Evolutionary conservation across 2,329 filamentous ascomycete genomes (phyloP).

Genomic region (Penicillium sp.): DNA sequence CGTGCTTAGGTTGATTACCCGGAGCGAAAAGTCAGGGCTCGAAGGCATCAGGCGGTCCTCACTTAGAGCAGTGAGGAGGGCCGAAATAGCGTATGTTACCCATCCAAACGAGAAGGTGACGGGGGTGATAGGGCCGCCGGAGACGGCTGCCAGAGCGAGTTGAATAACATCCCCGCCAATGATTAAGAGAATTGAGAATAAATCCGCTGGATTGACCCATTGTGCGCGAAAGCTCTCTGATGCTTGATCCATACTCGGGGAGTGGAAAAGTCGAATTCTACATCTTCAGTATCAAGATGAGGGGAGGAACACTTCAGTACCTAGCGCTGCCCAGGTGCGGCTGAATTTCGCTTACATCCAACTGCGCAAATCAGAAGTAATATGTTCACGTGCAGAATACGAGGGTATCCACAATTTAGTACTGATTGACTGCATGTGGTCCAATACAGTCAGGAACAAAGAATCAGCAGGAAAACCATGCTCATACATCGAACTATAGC

Average conservation of each 20-base stretch:
- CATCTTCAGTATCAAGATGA: not conserved
- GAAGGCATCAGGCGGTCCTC: slow-evolving; percentile 37
- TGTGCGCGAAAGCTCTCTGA: not conserved
- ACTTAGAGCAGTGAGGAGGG: slow-evolving; percentile 33
- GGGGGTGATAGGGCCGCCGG: slow-evolving; percentile 29
- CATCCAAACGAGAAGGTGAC: slow-evolving; percentile 44
- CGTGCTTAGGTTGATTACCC: slow-evolving; percentile 39
- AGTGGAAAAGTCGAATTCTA: not conserved
- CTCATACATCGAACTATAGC: too few relatives aligned
- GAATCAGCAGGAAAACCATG: too few relatives aligned
- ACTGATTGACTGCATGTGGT: too few relatives aligned
- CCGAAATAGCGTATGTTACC: slow-evolving; percentile 38
- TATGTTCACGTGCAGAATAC: not conserved
- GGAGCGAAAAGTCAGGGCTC: slow-evolving; percentile 29
- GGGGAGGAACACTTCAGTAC: not conserved
- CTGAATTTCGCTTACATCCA: not conserved
- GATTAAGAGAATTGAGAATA: slow-evolving; percentile 38
- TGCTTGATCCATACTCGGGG: not conserved
- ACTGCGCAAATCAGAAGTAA: too few relatives aligned
- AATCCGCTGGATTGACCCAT: slow-evolving; percentile 25
- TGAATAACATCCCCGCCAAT: slow-evolving; percentile 39
- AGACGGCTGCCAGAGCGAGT: slow-evolving; percentile 36
- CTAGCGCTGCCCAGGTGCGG: not conserved
- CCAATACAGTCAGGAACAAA: too few relatives aligned
- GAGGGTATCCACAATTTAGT: not conserved